A percentile compares a stretch with the other conserved stretches of the same genome.
phyloP scores from a whole-genome alignment of 305 asterid species.

The Nicotiana rustica region DNA sequence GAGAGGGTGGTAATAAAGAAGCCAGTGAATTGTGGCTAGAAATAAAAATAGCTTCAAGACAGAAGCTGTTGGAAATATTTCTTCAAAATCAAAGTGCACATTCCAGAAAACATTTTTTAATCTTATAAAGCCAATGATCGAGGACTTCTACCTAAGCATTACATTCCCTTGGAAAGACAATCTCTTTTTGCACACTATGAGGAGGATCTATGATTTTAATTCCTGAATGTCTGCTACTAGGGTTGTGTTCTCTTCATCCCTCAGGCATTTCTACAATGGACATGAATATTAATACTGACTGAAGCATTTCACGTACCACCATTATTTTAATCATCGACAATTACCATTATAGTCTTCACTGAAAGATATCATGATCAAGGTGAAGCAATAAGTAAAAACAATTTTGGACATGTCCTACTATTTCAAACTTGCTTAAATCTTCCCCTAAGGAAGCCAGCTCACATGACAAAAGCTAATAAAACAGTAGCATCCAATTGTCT shows the following conservation, averaged over 20 bases:
- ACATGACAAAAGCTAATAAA: constrained; percentile 14
- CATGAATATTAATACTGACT: constrained; percentile 15
- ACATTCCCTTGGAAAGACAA: background rate
- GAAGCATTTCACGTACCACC: background rate
- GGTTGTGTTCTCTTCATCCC: background rate
- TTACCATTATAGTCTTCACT: background rate
- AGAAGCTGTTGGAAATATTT: background rate
- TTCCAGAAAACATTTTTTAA: background rate
- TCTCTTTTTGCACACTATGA: background rate
- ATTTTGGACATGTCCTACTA: background rate
- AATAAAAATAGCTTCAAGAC: background rate
- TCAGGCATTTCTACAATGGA: constrained; percentile 4
- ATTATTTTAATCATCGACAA: background rate
- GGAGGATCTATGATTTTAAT: constrained; percentile 7
- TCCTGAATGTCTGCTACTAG: background rate
- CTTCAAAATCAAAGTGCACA: background rate
- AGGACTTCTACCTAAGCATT: background rate
- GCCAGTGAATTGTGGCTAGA: background rate
- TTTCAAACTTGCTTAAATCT: background rate
- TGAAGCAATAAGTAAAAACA: background rate
- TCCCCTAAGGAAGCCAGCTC: background rate
- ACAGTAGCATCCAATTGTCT: constrained; percentile 8
- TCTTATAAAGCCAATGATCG: background rate
- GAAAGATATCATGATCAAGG: background rate
- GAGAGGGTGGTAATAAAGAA: background rate